These are phyloP conservation scores for Anthracocystis setariae DNA, from an alignment of 1,284 basidiomycete species.

Conservation along the genomic window DNA sequence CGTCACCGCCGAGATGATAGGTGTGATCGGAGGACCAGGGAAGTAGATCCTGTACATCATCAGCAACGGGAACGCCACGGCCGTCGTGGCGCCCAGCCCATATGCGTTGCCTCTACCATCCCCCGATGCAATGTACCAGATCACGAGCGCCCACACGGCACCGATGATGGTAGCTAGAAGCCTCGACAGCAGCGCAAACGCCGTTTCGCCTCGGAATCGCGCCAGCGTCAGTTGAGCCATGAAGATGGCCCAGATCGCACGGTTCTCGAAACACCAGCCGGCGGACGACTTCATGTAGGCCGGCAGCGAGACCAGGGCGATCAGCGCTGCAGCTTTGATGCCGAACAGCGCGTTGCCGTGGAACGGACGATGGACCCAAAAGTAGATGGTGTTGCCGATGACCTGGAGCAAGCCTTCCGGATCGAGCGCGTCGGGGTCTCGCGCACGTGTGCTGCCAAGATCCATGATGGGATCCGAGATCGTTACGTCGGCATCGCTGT, in stretches of 20 bases:
- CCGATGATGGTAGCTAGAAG: constrained; percentile 57
- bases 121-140: constrained; percentile 77
- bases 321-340: constrained; percentile 79
- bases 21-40: constrained; percentile 78
- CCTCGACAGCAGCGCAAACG: constrained; percentile 56
- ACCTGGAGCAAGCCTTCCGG: constrained; percentile 68
- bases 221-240: constrained; percentile 65
- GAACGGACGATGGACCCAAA: constrained; percentile 45
- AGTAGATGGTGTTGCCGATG: constrained; percentile 51
- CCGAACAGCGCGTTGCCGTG: constrained; percentile 74
- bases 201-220: constrained; percentile 61
- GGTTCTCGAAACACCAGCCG: constrained; percentile 61
- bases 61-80: constrained; percentile 76
- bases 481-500: background rate
- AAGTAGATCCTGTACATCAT: constrained; percentile 75
- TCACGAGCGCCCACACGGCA: constrained; percentile 75
- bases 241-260: constrained; percentile 63
- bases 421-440: constrained; percentile 81
- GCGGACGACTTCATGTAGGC: constrained; percentile 51
- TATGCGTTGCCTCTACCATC: constrained; percentile 72
- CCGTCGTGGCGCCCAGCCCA: constrained; percentile 77
- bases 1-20: constrained; percentile 80
- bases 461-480: constrained; percentile 32
- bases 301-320: constrained; percentile 69
- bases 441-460: constrained; percentile 71